These are phyloP conservation scores for Apiosordaria backusii DNA, from an alignment of 495 filamentous ascomycete species.

Conservation along the genomic window DNA sequence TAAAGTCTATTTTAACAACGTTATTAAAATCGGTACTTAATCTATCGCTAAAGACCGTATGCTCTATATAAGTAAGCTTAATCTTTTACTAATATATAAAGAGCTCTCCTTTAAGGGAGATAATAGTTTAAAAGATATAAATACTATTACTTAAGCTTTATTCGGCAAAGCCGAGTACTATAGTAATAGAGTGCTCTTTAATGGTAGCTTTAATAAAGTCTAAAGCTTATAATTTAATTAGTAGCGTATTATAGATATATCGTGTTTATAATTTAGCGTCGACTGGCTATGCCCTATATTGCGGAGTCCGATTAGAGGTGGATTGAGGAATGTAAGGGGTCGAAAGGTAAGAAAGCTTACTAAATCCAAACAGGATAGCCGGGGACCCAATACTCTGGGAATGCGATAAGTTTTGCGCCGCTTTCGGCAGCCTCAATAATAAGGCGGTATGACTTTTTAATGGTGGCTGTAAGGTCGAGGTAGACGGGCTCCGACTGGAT, in stretches of 20 bases:
- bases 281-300: background rate
- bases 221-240: background rate
- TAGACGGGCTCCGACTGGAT: background rate
- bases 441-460: background rate
- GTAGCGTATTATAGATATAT: background rate
- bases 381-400: background rate
- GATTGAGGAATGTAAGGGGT: background rate
- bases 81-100: background rate
- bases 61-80: background rate
- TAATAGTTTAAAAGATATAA: background rate
- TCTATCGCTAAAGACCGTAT: background rate
- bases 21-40: background rate
- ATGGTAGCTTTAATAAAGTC: background rate
- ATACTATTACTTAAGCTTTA: background rate
- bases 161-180: background rate
- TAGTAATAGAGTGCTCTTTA: background rate
- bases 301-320: background rate
- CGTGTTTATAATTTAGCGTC: background rate
- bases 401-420: background rate
- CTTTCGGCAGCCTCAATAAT: background rate
- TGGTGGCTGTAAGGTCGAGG: background rate
- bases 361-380: background rate
- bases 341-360: background rate
- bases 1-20: background rate
- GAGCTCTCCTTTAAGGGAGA: background rate